A percentile compares a stretch with the other conserved stretches of the same genome.
These are phyloP conservation scores for Cyberlindnera euphorbiae DNA, from an alignment of 805 yeast genomes.

Conservation along the genomic window DNA sequence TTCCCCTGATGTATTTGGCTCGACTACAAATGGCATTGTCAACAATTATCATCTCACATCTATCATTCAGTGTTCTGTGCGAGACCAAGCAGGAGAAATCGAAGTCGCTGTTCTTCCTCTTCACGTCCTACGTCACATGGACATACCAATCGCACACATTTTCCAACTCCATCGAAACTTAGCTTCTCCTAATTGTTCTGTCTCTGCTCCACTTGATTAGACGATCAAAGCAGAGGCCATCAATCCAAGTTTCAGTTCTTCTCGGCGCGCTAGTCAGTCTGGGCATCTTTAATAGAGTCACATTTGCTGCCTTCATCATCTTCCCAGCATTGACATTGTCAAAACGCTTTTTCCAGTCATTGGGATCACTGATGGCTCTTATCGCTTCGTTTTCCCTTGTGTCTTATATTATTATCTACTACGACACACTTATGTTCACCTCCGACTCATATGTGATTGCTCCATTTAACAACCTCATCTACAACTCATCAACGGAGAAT, in stretches of 20 bases:
- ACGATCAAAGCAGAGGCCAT: slow-evolving; percentile 12
- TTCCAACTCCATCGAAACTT: slow-evolving; percentile 80
- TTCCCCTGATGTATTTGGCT: slow-evolving; percentile 46
- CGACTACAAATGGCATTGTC: slow-evolving; percentile 43
- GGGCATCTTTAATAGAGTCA: slow-evolving; percentile 81
- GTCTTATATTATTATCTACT: slow-evolving; percentile 33
- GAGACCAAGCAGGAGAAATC: slow-evolving; percentile 46
- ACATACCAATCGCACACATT: slow-evolving; percentile 83
- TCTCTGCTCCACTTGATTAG: slow-evolving; percentile 32
- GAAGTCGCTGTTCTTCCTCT: slow-evolving; percentile 34
- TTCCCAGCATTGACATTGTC: slow-evolving; percentile 52
- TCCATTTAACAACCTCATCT: slow-evolving; percentile 71
- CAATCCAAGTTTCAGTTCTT: slow-evolving; percentile 17
- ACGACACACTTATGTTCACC: slow-evolving; percentile 51
- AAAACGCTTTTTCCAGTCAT: slow-evolving; percentile 36
- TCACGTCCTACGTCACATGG: slow-evolving; percentile 65
- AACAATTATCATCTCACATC: slow-evolving; percentile 31
- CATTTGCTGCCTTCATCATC: slow-evolving; percentile 71
- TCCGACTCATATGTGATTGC: slow-evolving; percentile 40
- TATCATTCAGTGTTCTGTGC: slow-evolving; percentile 41
- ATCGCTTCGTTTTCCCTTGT: slow-evolving; percentile 32
- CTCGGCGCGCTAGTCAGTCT: slow-evolving; percentile 50
- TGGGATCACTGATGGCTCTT: slow-evolving; percentile 30
- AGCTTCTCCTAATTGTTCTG: slow-evolving; percentile 36
- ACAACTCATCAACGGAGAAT: slow-evolving; percentile 58